Evolutionary conservation across 2,329 filamentous ascomycete genomes (phyloP), one percentile per base, ranked within the genome.

Genomic region (Didymella lethalis): DNA sequence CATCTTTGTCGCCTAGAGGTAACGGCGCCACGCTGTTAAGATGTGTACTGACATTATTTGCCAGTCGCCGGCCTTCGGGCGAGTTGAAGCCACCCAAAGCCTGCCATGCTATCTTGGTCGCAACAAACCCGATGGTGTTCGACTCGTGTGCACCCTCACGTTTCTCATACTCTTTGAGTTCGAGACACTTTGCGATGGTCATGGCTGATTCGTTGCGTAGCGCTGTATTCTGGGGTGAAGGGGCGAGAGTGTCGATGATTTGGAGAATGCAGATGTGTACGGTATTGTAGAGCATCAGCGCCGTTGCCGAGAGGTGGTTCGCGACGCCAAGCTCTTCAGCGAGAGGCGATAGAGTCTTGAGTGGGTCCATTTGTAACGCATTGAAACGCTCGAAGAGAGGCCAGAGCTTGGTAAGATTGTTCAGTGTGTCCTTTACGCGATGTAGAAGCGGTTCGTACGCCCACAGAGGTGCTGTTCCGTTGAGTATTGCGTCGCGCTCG

Each of bases 51-150:
- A 59, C 56, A 1, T 46, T 50, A 34, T 38, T 54, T 16, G 69
- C 64, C 28, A 72, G 48, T 16, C 56, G 59, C 28, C 65, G 60
- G 31, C 68, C 70, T 44, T 67, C 69, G 16, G 64, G 62, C 2
- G 68, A 63, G 16, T 59, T 53, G 26, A 69, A 68, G 0, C 67
- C 63, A 20, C 70, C 71, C 7, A 74, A 46, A 4, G 64, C 62
- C 40, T 69, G 63, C 70, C 70, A 72, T 4, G 69, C 70, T 2
- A 71, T 54, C 47, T 68, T 70, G 2, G 63, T 71, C 4, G 70
- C 68, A 2, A 71, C 62, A 43, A 67, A 68, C 2, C 59, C 58
- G 38, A 73, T 69, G 0, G 69, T 71, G 40, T 69, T 72, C 6
- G 68, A 67, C 34, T 68, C 60, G 3, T 58, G 52, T 16, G 50